Evolutionary conservation across 495 filamentous ascomycete species (phyloP).

Genomic region (Neurospora sp.): DNA sequence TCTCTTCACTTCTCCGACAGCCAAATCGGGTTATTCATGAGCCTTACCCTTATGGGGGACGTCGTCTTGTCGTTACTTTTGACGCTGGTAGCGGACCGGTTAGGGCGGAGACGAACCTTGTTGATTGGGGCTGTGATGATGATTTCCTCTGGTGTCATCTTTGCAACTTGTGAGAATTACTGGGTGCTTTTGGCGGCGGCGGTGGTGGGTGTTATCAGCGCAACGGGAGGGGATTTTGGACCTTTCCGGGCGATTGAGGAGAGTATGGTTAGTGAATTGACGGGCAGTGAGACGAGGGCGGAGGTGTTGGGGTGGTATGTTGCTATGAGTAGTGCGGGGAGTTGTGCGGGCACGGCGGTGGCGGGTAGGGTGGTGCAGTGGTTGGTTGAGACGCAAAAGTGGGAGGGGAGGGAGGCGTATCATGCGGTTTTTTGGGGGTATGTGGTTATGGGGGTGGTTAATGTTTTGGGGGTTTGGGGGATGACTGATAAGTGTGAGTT

Average conservation of each 20-base stretch:
- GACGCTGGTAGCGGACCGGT: constrained; percentile 64
- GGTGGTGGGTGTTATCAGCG: constrained; percentile 74
- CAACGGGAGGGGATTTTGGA: constrained; percentile 67
- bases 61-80: constrained; percentile 63
- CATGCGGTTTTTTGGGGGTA: constrained; percentile 32
- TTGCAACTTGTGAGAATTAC: constrained; percentile 59
- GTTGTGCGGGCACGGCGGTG: constrained; percentile 23
- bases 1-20: constrained; percentile 53
- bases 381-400: constrained; percentile 19
- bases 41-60: constrained; percentile 72
- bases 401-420: constrained; percentile 27
- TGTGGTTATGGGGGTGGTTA: constrained; percentile 24
- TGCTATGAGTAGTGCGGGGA: constrained; percentile 29
- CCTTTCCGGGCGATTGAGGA: constrained; percentile 83
- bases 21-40: constrained; percentile 80
- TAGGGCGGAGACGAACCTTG: constrained; percentile 61
- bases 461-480: constrained; percentile 20
- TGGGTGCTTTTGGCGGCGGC: constrained; percentile 67
- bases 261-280: constrained; percentile 65
- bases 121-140: constrained; percentile 58
- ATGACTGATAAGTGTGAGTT: constrained; percentile 29
- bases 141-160: constrained; percentile 54
- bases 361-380: constrained; percentile 29
- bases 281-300: constrained; percentile 46
- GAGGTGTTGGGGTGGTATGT: constrained; percentile 85